These are phyloP conservation scores for Smittium mucronatum DNA, from an alignment of 371 early-diverging fungal genomes.

Conservation along the genomic window DNA sequence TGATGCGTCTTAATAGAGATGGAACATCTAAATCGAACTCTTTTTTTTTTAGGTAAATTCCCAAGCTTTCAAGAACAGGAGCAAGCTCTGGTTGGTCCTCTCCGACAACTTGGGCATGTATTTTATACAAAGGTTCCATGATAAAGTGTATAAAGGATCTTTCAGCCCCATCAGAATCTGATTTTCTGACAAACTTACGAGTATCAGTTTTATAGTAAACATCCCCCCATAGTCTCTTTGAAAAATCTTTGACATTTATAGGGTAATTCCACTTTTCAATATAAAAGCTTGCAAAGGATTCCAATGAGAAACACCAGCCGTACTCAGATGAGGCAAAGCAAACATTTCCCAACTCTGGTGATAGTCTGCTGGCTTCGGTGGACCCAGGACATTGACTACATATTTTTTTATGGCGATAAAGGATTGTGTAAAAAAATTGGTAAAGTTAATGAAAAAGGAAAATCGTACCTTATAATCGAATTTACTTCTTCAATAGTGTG, in stretches of 20 bases:
- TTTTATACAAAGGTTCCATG: conserved; percentile 89
- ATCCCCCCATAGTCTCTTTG: conserved; percentile 92
- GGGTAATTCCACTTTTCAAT: conserved; percentile 43
- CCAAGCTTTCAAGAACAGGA: conserved; percentile 54
- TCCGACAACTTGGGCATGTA: conserved; percentile 64
- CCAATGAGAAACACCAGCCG: conserved; percentile 90
- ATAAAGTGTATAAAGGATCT: conserved; percentile 96
- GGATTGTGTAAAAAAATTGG: neutral
- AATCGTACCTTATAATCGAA: conserved; percentile 50
- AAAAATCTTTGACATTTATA: conserved; percentile 51
- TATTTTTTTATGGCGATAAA: conserved; percentile 10
- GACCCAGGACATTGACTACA: conserved; percentile 14
- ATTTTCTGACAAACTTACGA: conserved; percentile 64
- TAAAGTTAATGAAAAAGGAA: neutral
- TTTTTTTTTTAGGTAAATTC: conserved; percentile 65
- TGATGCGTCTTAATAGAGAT: conserved; percentile 62
- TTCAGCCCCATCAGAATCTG: conserved; percentile 40
- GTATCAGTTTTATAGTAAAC: conserved; percentile 72
- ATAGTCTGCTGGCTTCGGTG: conserved; percentile 43
- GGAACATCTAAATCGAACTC: conserved; percentile 69
- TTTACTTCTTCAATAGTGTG: conserved; percentile 95
- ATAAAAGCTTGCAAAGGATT: conserved; percentile 87
- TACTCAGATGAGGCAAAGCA: conserved; percentile 83
- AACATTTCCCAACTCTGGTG: conserved; percentile 94
- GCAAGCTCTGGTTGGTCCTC: conserved; percentile 28